Percentiles rank a stretch among this genome's conserved stretches.
Evolutionary conservation across 345 rosid species (phyloP).

Genomic region (Dimocarpus longan): DNA sequence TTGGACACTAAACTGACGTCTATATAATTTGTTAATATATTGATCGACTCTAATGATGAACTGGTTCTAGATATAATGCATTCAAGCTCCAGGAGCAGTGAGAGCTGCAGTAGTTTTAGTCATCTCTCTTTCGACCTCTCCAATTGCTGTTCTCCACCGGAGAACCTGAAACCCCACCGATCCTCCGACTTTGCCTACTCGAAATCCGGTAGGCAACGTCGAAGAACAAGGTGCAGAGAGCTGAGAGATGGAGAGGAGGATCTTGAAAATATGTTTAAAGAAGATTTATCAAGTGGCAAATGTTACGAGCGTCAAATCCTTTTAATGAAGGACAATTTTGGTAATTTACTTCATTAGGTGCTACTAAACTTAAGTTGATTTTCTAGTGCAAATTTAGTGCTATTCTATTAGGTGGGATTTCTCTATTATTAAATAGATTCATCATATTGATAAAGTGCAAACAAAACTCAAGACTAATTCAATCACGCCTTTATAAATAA

Average conservation of each 20-base stretch:
- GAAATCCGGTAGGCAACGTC: conserved; percentile 52
- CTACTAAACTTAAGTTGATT: no score
- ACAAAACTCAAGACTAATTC: no score
- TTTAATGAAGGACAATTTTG: no score
- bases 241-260: conserved; percentile 85
- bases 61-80: conserved; percentile 44
- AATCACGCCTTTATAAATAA: no score
- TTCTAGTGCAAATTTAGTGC: no score
- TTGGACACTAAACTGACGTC: no score
- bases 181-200: conserved; percentile 87
- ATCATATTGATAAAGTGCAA: no score
- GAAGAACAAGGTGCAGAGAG: conserved; percentile 78
- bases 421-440: no score
- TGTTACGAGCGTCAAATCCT: no score
- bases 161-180: conserved; percentile 64
- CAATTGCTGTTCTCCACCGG: conserved; percentile 35
- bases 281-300: no score
- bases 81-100: conserved; percentile 71
- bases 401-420: no score
- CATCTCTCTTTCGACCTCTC: conserved; percentile 76
- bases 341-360: no score
- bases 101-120: conserved; percentile 67
- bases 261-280: conserved; percentile 54
- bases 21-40: conserved; percentile 27
- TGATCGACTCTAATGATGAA: conserved; percentile 44